Percentiles rank a stretch among this genome's conserved stretches.
Evolutionary conservation across 1,284 basidiomycete species (phyloP).

Genomic region (Calocybe gambosa): DNA sequence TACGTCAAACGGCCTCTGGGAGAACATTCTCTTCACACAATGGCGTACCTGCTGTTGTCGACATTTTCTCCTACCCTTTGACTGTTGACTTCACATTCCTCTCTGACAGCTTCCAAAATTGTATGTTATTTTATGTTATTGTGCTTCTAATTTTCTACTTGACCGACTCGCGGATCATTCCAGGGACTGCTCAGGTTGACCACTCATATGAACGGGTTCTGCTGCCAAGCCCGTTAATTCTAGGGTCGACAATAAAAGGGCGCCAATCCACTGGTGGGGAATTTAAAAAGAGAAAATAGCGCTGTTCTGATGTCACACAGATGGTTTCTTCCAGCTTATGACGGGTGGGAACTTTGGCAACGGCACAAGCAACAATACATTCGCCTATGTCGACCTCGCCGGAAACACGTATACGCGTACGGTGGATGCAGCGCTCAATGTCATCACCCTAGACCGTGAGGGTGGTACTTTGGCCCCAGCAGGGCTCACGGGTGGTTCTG

Average conservation of each 20-base stretch:
- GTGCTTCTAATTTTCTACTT: slow-evolving; percentile 4
- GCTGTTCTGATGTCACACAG: slow-evolving; percentile 24
- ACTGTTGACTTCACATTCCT: slow-evolving; percentile 51
- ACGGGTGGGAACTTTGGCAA: slow-evolving; percentile 53
- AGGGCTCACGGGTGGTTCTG: not conserved
- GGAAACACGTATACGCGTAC: slow-evolving; percentile 60
- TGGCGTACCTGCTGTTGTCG: slow-evolving; percentile 43
- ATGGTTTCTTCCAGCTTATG: slow-evolving; percentile 46
- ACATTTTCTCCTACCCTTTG: slow-evolving; percentile 61
- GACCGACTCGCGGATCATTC: not conserved
- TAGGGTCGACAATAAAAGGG: slow-evolving; percentile 50
- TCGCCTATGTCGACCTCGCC: slow-evolving; percentile 50
- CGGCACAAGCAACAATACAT: slow-evolving; percentile 64
- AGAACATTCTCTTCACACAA: slow-evolving; percentile 55
- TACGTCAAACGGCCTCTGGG: slow-evolving; percentile 58
- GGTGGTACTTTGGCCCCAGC: slow-evolving; percentile 46
- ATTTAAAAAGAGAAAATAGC: not conserved
- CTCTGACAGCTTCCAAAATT: slow-evolving; percentile 37
- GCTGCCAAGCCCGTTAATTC: slow-evolving; percentile 51
- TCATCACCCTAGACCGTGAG: slow-evolving; percentile 55
- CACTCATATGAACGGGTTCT: slow-evolving; percentile 61
- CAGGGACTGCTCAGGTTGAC: slow-evolving; percentile 53
- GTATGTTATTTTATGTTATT: slow-evolving; percentile 49
- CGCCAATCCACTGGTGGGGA: slow-evolving; percentile 51
- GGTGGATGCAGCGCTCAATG: slow-evolving; percentile 55